These are phyloP conservation scores for Hypoxylon perforatum DNA, from an alignment of 495 filamentous ascomycete genomes.

Conservation along the genomic window DNA sequence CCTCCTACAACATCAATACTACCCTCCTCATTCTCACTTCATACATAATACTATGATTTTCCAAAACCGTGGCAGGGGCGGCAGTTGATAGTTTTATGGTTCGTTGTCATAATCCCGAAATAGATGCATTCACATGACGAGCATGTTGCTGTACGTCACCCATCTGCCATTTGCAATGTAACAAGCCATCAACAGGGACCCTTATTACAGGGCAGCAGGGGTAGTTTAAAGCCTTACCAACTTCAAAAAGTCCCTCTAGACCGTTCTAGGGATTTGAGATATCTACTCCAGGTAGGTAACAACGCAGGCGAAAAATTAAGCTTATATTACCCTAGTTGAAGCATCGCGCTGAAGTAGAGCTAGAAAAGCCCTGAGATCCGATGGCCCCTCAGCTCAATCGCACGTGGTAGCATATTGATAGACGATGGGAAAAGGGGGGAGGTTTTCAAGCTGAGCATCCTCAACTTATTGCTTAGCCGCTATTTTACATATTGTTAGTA, in stretches of 20 bases:
- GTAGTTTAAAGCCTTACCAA: conserved; percentile 17
- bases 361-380: background rate
- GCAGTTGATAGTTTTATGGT: too few relatives aligned
- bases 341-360: background rate
- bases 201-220: conserved; percentile 10
- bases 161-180: conserved; percentile 27
- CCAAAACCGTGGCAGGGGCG: too few relatives aligned
- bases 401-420: conserved; percentile 6
- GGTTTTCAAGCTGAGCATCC: background rate
- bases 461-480: background rate
- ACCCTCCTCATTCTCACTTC: too few relatives aligned
- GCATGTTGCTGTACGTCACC: conserved; percentile 21
- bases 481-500: background rate
- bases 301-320: conserved; percentile 5
- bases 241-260: conserved; percentile 8
- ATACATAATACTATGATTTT: too few relatives aligned
- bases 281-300: conserved; percentile 15
- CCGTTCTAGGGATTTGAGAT: conserved; percentile 8
- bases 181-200: conserved; percentile 24
- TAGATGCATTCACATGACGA: conserved; percentile 9
- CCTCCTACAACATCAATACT: too few relatives aligned
- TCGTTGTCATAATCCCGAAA: too few relatives aligned
- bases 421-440: background rate
- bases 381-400: background rate
- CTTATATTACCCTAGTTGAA: conserved; percentile 13